Evolutionary conservation across 768 basidiomycete species (phyloP).

Genomic region (Panaeolus papilionaceus): DNA sequence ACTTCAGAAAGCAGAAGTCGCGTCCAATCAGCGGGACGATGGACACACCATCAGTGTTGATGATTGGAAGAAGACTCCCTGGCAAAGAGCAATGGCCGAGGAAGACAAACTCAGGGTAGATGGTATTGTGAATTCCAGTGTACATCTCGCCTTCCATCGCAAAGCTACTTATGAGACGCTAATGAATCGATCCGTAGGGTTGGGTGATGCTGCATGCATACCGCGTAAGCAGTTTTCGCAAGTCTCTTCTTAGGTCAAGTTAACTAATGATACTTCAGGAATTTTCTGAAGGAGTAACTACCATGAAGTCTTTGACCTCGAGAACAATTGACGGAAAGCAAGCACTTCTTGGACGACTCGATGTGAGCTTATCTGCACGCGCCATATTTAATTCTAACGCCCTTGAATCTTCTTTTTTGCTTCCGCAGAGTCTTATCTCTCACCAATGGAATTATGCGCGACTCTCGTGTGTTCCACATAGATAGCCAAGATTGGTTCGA

Average conservation of each 20-base stretch:
- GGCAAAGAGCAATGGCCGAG: conserved; percentile 34
- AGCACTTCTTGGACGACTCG: conserved; percentile 22
- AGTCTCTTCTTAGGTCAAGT: background rate
- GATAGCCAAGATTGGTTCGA: conserved; percentile 38
- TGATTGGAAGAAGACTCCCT: conserved; percentile 28
- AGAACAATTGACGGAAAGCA: conserved; percentile 17
- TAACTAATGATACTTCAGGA: conserved; percentile 28
- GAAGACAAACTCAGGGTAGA: conserved; percentile 24
- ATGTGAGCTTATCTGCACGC: conserved; percentile 15
- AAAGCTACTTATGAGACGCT: background rate
- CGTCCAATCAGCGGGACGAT: conserved; percentile 10
- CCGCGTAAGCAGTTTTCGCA: conserved; percentile 26
- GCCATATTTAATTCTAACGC: background rate
- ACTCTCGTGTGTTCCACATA: conserved; percentile 45
- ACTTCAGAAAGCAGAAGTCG: conserved; percentile 32
- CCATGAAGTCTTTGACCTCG: conserved; percentile 30
- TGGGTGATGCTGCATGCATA: conserved; percentile 40
- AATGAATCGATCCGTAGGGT: conserved; percentile 29
- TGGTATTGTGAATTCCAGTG: conserved; percentile 28
- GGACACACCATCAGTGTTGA: conserved; percentile 1
- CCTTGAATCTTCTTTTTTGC: background rate
- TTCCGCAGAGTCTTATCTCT: conserved; percentile 37
- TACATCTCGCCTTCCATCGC: conserved; percentile 17
- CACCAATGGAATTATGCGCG: conserved; percentile 45
- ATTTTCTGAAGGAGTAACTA: conserved; percentile 34